Evolutionary conservation across 2,329 filamentous ascomycete genomes (phyloP).

Genomic region (Ascochyta rabiei): DNA sequence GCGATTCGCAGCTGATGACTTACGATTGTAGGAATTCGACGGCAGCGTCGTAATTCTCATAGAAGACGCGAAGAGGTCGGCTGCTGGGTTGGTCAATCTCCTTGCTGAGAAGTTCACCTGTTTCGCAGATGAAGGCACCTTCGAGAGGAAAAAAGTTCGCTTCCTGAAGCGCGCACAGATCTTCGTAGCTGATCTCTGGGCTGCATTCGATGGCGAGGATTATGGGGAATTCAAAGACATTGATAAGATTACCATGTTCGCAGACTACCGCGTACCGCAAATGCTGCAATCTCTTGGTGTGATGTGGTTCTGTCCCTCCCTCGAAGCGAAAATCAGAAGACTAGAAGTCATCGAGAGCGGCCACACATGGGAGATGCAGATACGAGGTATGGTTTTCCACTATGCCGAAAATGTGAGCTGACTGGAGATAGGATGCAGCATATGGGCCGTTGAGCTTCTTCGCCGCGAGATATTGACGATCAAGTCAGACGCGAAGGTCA

Average conservation of each 20-base stretch:
- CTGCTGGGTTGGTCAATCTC: constrained; percentile 83
- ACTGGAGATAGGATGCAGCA: constrained; percentile 72
- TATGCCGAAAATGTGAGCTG: constrained; percentile 19
- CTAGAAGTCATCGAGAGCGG: constrained; percentile 72
- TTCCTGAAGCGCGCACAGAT: constrained; percentile 96
- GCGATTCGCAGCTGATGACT: background rate
- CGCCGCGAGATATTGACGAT: constrained; percentile 75
- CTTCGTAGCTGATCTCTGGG: constrained; percentile 94
- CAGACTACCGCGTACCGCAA: constrained; percentile 96
- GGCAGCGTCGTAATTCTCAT: constrained; percentile 78
- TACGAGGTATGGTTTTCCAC: constrained; percentile 65
- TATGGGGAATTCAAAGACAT: constrained; percentile 89
- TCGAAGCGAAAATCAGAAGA: constrained; percentile 72
- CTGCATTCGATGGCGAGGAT: constrained; percentile 81
- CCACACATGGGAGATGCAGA: constrained; percentile 80
- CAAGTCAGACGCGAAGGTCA: constrained; percentile 73
- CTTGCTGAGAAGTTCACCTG: constrained; percentile 81
- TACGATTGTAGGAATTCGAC: constrained; percentile 67
- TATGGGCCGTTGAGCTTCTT: constrained; percentile 94
- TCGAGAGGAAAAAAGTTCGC: constrained; percentile 76
- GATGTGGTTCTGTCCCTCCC: constrained; percentile 79
- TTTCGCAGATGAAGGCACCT: constrained; percentile 81
- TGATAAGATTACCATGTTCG: constrained; percentile 97
- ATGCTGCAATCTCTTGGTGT: constrained; percentile 85
- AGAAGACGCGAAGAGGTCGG: constrained; percentile 75